These are phyloP conservation scores for Salvia rosmarinus DNA, from an alignment of 257 asterid genomes.

Conservation along the genomic window DNA sequence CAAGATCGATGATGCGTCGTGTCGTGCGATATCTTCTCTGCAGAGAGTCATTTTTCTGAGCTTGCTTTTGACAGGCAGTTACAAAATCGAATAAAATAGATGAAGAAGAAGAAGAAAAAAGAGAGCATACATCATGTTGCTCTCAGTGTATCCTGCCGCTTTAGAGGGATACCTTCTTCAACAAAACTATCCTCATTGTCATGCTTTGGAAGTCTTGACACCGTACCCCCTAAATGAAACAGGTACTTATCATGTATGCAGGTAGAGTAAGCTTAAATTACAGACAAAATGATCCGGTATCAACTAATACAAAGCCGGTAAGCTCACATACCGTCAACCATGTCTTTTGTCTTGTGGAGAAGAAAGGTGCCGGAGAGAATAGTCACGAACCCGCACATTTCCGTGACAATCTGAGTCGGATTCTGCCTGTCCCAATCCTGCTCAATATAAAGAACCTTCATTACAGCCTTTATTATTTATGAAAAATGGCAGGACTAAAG, in stretches of 20 bases:
- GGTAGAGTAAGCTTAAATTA: neutral
- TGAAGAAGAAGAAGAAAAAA: neutral
- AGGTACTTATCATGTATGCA: neutral
- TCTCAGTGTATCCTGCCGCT: conserved; percentile 75
- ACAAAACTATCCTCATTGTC: conserved; percentile 68
- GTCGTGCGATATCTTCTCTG: conserved; percentile 43
- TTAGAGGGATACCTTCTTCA: conserved; percentile 78
- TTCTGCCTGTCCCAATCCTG: conserved; percentile 99
- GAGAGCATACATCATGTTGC: conserved; percentile 36
- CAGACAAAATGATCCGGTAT: neutral
- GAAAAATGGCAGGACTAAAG: neutral
- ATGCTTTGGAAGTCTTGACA: conserved; percentile 56
- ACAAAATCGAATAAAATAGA: conserved; percentile 15
- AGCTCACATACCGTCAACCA: conserved; percentile 64
- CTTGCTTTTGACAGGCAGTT: conserved; percentile 35
- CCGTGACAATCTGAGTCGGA: conserved; percentile 91
- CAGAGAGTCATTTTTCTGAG: conserved; percentile 25
- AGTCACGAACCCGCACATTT: conserved; percentile 95
- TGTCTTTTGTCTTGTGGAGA: conserved; percentile 99
- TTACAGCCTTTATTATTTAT: neutral
- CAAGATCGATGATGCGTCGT: conserved; percentile 40
- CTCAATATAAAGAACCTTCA: neutral
- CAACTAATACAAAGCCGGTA: neutral
- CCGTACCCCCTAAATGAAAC: conserved; percentile 44
- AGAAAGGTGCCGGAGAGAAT: conserved; percentile 96